phyloP scores from a whole-genome alignment of 805 yeast species.

The Priceomyces haplophilus region DNA sequence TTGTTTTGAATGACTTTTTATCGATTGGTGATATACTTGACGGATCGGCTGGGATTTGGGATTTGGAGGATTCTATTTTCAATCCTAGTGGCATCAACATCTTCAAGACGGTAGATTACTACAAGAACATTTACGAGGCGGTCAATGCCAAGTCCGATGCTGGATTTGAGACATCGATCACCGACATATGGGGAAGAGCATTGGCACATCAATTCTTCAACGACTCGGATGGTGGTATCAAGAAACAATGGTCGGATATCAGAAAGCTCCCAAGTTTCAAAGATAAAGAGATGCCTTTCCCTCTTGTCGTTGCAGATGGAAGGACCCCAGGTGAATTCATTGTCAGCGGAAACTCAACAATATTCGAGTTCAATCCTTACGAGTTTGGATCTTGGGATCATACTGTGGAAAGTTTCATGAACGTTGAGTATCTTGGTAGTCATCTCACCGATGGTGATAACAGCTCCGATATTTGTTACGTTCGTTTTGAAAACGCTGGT shows the following conservation, averaged over 20 bases:
- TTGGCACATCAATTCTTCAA: constrained; percentile 32
- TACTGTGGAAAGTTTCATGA: constrained; percentile 27
- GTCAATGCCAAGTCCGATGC: constrained; percentile 28
- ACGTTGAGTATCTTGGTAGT: constrained; percentile 31
- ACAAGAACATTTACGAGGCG: constrained; percentile 30
- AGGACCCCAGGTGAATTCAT: constrained; percentile 59
- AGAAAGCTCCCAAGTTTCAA: constrained; percentile 21
- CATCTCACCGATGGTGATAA: constrained; percentile 19
- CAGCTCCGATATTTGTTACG: constrained; percentile 19
- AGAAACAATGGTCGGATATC: constrained; percentile 31
- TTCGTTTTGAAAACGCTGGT: constrained; percentile 38
- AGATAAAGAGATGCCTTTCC: constrained; percentile 36
- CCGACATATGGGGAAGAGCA: constrained; percentile 42
- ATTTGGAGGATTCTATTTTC: constrained; percentile 57
- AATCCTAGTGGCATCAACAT: constrained; percentile 62
- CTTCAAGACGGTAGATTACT: constrained; percentile 49
- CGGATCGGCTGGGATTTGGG: constrained; percentile 52
- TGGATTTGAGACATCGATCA: constrained; percentile 32
- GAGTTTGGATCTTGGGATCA: constrained; percentile 46
- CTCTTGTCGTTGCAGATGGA: constrained; percentile 48
- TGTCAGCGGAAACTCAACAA: constrained; percentile 64
- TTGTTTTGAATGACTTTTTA: constrained; percentile 37
- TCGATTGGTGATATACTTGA: constrained; percentile 29
- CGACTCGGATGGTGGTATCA: constrained; percentile 23
- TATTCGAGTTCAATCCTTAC: constrained; percentile 36